phyloP scores from a whole-genome alignment of 108 stramenopile species.

The Cyclostephanos tholiformis region DNA sequence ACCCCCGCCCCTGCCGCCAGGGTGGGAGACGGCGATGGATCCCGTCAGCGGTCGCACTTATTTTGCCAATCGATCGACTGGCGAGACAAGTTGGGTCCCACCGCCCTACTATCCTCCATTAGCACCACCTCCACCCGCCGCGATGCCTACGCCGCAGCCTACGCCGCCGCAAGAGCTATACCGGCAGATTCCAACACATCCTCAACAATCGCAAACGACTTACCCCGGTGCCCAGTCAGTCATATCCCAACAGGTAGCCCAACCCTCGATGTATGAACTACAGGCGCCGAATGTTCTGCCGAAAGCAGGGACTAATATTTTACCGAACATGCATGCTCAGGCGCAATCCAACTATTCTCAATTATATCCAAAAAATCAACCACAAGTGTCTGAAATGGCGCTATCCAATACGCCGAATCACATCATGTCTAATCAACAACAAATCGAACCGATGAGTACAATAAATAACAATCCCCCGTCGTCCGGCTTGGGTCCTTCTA shows the following conservation, averaged over 20 bases:
- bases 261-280: neutral
- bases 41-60: constrained; percentile 27
- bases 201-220: constrained; percentile 8
- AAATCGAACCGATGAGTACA: neutral
- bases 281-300: neutral
- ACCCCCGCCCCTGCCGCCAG: constrained; percentile 36
- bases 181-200: constrained; percentile 10
- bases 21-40: constrained; percentile 53
- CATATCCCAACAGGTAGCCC: neutral
- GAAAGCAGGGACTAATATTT: neutral
- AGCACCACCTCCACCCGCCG: constrained; percentile 16
- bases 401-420: neutral
- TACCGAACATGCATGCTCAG: neutral
- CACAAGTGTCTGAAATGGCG: constrained; percentile 1
- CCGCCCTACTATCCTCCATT: constrained; percentile 38
- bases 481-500: constrained; percentile 23
- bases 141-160: neutral
- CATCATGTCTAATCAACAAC: constrained; percentile 9
- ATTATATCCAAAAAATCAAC: constrained; percentile 5
- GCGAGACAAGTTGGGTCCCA: constrained; percentile 52
- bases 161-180: constrained; percentile 15
- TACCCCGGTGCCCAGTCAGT: neutral
- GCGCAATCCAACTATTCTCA: constrained; percentile 10
- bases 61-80: constrained; percentile 51
- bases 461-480: neutral